Base-by-base conservation (phyloP, 106 monocot species). In the Phalaenopsis aphrodite region DNA sequence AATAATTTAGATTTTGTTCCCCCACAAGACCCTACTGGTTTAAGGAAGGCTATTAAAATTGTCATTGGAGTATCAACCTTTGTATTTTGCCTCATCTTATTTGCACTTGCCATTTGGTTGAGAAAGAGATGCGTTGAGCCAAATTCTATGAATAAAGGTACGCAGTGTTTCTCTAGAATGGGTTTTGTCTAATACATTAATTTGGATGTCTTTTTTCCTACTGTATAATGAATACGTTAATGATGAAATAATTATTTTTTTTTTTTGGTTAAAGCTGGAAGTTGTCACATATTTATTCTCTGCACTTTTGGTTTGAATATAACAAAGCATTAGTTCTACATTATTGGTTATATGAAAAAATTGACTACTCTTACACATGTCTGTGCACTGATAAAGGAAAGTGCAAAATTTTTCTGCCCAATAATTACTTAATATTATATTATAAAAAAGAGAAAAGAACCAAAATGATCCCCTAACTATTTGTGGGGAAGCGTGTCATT, bases 81-180 rank as follows among this genome's bases (percentile, higher is more conserved):
- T 8, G 24, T 75, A 5, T 75, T 75, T 43, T 4, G 36, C 71
- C 71, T 75, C 74, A 45, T 75, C 74, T 8, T 75, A 15, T 45
- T 75, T 5, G 74, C 37, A n/a, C 74, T 75, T 75, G 74, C 11
- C 74, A 17, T 75, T 75, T 75, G 74, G 74, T 75, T 18, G 41
- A 75, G 74, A 6, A 75, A 75, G 43, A 42, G 43, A 19, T 75
- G 43, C 14, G 14, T 75, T 6, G n/a, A 45, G 19, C 41, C 5
- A 45, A 75, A 43, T 75, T 42, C 42, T 45, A 75, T 75, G 74
- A 19, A 75, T 45, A 75, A 45, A 75, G 74, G 74, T 75, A 75
- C 37, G 14, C n/a, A 75, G 6, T 75, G 8, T 19, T 9, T 2
- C 5, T 38, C 41, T 23, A 65, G 64, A 23, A 24, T 65, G 8